A percentile compares a stretch with the other conserved stretches of the same genome.
These are phyloP conservation scores for Barnettozyma vustinii DNA, from an alignment of 805 yeast genomes.

Conservation along the genomic window DNA sequence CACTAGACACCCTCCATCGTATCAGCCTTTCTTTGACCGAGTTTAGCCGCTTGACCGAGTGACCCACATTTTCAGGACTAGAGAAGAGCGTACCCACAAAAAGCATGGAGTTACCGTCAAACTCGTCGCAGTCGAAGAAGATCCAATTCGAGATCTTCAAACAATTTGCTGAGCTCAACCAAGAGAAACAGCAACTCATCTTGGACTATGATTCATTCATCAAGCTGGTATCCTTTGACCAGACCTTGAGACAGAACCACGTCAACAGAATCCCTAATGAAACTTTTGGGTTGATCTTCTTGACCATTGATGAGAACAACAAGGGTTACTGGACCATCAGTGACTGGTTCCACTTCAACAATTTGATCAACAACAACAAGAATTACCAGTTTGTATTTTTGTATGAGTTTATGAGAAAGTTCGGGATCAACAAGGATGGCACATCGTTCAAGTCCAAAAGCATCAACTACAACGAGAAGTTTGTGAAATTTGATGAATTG, in stretches of 20 bases:
- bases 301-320: slow-evolving; percentile 68
- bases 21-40: not conserved
- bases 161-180: slow-evolving; percentile 34
- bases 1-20: not conserved
- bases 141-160: slow-evolving; percentile 39
- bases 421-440: slow-evolving; percentile 28
- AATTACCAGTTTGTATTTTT: slow-evolving; percentile 45
- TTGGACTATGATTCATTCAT: slow-evolving; percentile 33
- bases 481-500: slow-evolving; percentile 34
- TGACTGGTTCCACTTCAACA: slow-evolving; percentile 75
- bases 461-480: slow-evolving; percentile 33
- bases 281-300: slow-evolving; percentile 67
- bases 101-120: slow-evolving; percentile 33
- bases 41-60: not conserved
- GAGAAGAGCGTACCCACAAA: not conserved
- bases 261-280: slow-evolving; percentile 45
- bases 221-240: slow-evolving; percentile 31
- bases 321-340: slow-evolving; percentile 61
- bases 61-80: not conserved
- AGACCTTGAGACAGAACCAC: slow-evolving; percentile 33
- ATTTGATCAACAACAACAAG: slow-evolving; percentile 42
- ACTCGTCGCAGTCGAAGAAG: slow-evolving; percentile 32
- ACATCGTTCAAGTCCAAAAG: slow-evolving; percentile 24
- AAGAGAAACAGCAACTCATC: slow-evolving; percentile 28
- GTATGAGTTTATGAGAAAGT: slow-evolving; percentile 48